These are phyloP conservation scores for Russula emetica DNA, from an alignment of 768 basidiomycete genomes.

Conservation along the genomic window DNA sequence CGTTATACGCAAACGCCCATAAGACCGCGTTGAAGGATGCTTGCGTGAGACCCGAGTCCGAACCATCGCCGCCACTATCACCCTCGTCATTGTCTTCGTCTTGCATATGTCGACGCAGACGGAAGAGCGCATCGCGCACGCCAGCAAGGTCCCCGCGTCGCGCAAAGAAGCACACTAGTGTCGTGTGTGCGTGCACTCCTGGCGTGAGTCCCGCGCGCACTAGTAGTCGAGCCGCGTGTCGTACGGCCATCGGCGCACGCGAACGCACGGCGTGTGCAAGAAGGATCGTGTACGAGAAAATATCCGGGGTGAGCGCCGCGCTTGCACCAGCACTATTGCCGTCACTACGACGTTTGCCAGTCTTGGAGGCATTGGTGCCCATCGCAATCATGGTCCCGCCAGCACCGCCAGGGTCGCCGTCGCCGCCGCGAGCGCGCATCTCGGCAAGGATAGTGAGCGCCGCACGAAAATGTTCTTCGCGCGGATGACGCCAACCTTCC, in stretches of 20 bases:
- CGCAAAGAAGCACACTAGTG: slow-evolving; percentile 54
- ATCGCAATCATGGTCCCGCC: background rate
- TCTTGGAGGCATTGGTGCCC: too few relatives aligned
- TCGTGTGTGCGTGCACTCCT: slow-evolving; percentile 58
- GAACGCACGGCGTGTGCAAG: slow-evolving; percentile 60
- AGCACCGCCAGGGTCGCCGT: background rate
- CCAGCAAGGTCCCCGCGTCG: slow-evolving; percentile 44
- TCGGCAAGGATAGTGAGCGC: slow-evolving; percentile 60
- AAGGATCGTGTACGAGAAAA: slow-evolving; percentile 65
- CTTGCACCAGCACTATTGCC: background rate
- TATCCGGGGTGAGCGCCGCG: slow-evolving; percentile 45
- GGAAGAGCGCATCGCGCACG: slow-evolving; percentile 51
- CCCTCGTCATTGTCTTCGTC: background rate
- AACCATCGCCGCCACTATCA: background rate
- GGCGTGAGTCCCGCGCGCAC: slow-evolving; percentile 50
- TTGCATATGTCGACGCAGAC: slow-evolving; percentile 44
- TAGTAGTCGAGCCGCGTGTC: slow-evolving; percentile 52
- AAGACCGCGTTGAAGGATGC: slow-evolving; percentile 68
- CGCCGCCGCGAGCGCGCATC: slow-evolving; percentile 40
- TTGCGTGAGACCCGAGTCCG: slow-evolving; percentile 46
- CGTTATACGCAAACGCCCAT: slow-evolving; percentile 58
- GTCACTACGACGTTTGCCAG: slow-evolving; percentile 22
- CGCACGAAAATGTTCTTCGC: slow-evolving; percentile 52
- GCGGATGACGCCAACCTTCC: slow-evolving; percentile 58
- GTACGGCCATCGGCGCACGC: slow-evolving; percentile 40